Base-by-base conservation (phyloP, 1,284 basidiomycete genomes). In the Irpex sp. region DNA sequence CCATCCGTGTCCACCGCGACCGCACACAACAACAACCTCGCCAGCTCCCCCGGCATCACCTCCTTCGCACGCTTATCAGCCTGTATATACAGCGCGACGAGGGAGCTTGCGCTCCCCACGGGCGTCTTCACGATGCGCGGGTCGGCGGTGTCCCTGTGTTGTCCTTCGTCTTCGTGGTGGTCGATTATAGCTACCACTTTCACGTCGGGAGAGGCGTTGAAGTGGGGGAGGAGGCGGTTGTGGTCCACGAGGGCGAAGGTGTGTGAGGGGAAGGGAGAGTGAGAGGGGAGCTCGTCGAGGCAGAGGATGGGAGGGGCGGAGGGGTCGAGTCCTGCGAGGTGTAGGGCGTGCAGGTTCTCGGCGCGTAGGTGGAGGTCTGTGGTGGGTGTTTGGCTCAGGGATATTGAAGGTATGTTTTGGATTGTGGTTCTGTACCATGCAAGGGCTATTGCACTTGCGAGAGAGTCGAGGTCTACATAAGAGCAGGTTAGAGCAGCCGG, bases 231-330 rank as follows among this genome's bases (percentile, higher is more conserved):
- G 13, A 97, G 81, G 8, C 80, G 79, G 71, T 97, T 97, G 75
- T 98, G 95, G 74, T 98, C 96, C 21, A 98, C 93, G 7, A 98
- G 82, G 0, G 85, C 91, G 69, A 93, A 93, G 4, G 77, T 78
- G n/a, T 80, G 80, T 3, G 86, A 87, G 0, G 86, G 83, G 65
- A 90, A 84, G 59, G 75, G 77, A 74, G 70, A 74, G 56, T 67
- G 76, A 17, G 63, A 36, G 0, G 80, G 76, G 37, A 90, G 57
- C 67, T 92, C 89, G 62, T 83, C 79, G 54, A 83, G 70, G 68
- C 82, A 84, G 57, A 92, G 77, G 43, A 95, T 77, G 61, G 86
- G 79, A 9, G 76, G 72, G 13, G 78, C 75, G 15, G 78, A 75
- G 1, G 79, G 67, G 36, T 76, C 71, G 39, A 95, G 72, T 0